phyloP scores from a whole-genome alignment of 305 asterid genomes.

The Solanum hybrid region DNA sequence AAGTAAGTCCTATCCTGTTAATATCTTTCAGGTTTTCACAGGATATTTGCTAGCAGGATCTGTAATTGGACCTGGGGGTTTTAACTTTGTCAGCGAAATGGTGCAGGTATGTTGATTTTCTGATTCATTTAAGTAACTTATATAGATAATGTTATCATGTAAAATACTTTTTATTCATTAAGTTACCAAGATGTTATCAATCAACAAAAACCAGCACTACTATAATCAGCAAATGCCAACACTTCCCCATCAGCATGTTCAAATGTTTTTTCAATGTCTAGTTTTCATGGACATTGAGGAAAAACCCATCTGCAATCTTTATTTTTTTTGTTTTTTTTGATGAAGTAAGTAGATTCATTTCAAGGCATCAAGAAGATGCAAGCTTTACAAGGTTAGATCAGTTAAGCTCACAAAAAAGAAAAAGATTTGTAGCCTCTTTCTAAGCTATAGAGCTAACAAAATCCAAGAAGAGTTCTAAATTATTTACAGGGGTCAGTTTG shows the following conservation, averaged over 20 bases:
- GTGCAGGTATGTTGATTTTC: constrained; percentile 52
- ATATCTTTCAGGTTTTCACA: constrained; percentile 60
- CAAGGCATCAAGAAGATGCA: too few species aligned
- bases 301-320: neutral
- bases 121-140: neutral
- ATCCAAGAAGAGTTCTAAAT: too few species aligned
- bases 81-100: constrained; percentile 77
- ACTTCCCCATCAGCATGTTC: neutral
- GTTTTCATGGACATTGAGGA: neutral
- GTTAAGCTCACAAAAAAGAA: too few species aligned
- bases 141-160: neutral
- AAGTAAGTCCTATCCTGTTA: constrained; percentile 2
- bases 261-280: neutral
- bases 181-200: neutral
- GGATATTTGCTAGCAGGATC: constrained; percentile 87
- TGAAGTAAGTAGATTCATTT: too few species aligned
- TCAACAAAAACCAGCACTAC: neutral
- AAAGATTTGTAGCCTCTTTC: too few species aligned
- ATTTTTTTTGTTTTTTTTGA: too few species aligned
- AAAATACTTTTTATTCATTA: neutral
- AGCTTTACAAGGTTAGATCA: too few species aligned
- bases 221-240: neutral
- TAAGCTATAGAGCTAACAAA: too few species aligned
- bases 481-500: too few species aligned
- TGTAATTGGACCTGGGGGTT: constrained; percentile 79